Evolutionary conservation across 345 rosid species (phyloP).

Genomic region (Rhodamnia rubescens): DNA sequence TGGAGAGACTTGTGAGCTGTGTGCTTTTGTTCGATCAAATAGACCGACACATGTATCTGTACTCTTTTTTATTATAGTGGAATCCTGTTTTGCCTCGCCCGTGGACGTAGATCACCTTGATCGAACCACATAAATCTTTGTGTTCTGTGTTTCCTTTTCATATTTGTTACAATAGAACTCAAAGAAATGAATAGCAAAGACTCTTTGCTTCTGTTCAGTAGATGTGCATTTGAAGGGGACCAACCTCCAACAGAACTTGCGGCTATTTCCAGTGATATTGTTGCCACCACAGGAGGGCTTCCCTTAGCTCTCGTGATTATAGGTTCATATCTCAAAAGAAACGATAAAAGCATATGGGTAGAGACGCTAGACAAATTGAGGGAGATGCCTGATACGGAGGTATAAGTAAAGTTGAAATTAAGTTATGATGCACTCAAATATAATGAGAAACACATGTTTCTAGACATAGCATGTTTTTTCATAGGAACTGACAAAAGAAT

Average conservation of each 20-base stretch:
- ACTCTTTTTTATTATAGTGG: too few species aligned
- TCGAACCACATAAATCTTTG: too few species aligned
- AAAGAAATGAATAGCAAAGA: neutral
- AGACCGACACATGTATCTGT: too few species aligned
- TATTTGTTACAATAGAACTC: too few species aligned
- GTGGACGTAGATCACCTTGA: too few species aligned
- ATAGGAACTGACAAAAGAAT: neutral
- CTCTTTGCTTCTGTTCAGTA: neutral
- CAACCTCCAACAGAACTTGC: neutral
- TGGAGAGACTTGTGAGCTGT: too few species aligned
- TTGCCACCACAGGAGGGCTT: slow-evolving; percentile 1
- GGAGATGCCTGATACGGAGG: neutral
- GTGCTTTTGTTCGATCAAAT: too few species aligned
- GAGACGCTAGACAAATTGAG: neutral
- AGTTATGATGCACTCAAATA: neutral
- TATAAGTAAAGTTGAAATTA: neutral
- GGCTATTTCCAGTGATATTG: neutral
- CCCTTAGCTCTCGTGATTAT: slow-evolving; percentile 5
- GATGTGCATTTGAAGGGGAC: neutral
- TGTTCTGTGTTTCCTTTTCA: too few species aligned
- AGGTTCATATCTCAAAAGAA: slow-evolving; percentile 1
- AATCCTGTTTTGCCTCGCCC: too few species aligned
- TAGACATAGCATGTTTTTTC: neutral
- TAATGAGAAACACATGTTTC: neutral
- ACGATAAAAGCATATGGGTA: neutral